Percentiles rank a stretch among this genome's conserved stretches.
These are phyloP conservation scores for Parafenestella ontariensis DNA, from an alignment of 2,329 filamentous ascomycete species.

Conservation along the genomic window DNA sequence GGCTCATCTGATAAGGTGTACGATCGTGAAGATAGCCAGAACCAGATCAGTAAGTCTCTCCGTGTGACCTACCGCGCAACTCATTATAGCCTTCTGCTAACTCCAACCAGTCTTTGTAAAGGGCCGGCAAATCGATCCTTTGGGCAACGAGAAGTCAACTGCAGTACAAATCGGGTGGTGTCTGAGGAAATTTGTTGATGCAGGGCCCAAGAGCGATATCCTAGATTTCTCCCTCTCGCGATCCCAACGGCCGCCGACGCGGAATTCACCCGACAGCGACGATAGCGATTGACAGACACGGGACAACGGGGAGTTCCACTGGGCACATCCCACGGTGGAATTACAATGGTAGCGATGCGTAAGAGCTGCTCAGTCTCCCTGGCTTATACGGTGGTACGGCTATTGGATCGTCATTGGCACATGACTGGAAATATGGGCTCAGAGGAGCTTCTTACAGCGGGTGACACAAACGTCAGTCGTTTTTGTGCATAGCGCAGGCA, in stretches of 20 bases:
- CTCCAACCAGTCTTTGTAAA: slow-evolving; percentile 50
- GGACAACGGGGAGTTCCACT: not conserved
- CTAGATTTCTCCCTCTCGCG: slow-evolving; percentile 54
- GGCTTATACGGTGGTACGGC: not conserved
- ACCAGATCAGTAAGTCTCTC: slow-evolving; percentile 47
- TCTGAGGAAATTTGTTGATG: slow-evolving; percentile 54
- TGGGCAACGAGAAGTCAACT: slow-evolving; percentile 50
- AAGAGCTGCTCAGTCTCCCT: not conserved
- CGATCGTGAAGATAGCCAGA: slow-evolving; percentile 55
- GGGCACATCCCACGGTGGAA: not conserved
- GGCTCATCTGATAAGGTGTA: slow-evolving; percentile 56
- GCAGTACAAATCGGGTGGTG: slow-evolving; percentile 57
- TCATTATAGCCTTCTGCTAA: not conserved
- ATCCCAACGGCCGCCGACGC: slow-evolving; percentile 46
- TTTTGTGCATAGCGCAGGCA: too few relatives aligned
- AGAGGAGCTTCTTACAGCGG: too few relatives aligned
- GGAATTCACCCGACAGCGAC: slow-evolving; percentile 40
- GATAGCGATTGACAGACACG: slow-evolving; percentile 37
- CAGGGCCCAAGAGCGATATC: slow-evolving; percentile 52
- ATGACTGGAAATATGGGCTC: too few relatives aligned
- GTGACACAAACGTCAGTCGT: too few relatives aligned
- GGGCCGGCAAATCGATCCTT: slow-evolving; percentile 51
- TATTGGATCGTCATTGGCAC: not conserved
- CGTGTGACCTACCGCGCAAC: not conserved
- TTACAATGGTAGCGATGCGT: not conserved